Evolutionary conservation across 352 stramenopile species (phyloP).

Genomic region (Globisporangium takayamanum): DNA sequence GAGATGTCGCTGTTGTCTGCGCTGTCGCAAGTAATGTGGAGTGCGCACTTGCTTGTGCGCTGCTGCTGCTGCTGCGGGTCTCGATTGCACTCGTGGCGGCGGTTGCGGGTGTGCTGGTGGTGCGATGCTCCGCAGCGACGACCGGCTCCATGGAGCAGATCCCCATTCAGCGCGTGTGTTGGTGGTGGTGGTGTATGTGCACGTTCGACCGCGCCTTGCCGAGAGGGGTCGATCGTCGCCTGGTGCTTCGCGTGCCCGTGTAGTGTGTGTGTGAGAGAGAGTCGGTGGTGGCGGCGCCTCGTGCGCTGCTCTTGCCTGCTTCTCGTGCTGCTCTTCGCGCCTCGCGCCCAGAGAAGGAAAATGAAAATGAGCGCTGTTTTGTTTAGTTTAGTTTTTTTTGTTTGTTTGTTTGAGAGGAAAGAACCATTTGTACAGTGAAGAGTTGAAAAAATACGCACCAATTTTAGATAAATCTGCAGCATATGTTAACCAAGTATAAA

Average conservation of each 20-base stretch:
- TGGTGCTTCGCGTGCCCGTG: background rate
- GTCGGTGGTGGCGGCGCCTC: too few relatives aligned
- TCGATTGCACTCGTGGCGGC: background rate
- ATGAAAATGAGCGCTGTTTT: background rate
- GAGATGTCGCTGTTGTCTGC: background rate
- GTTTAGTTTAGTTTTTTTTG: background rate
- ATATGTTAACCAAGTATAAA: too few relatives aligned
- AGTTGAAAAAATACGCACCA: too few relatives aligned
- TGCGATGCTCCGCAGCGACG: background rate
- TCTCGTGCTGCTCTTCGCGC: background rate
- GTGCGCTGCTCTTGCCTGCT: too few relatives aligned
- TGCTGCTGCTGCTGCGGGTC: background rate
- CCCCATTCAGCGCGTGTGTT: background rate
- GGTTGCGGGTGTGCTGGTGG: background rate
- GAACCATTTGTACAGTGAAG: background rate
- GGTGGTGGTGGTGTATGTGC: too few relatives aligned
- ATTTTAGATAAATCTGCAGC: too few relatives aligned
- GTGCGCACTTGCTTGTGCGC: background rate
- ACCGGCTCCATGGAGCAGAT: background rate
- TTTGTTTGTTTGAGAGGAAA: background rate
- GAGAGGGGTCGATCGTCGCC: background rate
- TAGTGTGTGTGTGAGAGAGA: background rate
- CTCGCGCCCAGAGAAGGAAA: background rate
- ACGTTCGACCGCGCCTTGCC: too few relatives aligned
- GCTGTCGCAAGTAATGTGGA: background rate